Conservation (phyloP, 306 rosid genomes). For the Lotus japonicus region DNA sequence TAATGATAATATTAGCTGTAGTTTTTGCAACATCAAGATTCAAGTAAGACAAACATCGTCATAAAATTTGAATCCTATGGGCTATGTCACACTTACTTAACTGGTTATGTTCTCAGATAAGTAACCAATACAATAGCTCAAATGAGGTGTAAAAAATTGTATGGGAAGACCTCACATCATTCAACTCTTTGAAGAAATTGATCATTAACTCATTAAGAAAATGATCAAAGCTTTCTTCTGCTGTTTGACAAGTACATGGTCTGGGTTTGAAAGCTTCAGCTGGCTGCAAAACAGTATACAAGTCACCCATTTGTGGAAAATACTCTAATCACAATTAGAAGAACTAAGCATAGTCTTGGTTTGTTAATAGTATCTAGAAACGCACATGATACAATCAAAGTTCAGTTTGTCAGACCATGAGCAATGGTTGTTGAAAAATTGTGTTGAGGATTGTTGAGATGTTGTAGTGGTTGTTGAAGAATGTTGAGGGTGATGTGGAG, state of each 20-base stretch:
- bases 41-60: conserved; percentile 20
- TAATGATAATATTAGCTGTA: conserved; percentile 16
- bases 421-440: too few relatives aligned
- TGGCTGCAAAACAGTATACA: conserved; percentile 61
- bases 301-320: neutral
- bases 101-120: conserved; percentile 31
- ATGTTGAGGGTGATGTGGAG: too few relatives aligned
- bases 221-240: conserved; percentile 89
- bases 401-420: neutral
- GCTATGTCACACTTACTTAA: conserved; percentile 31
- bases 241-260: conserved; percentile 76
- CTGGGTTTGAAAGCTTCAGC: conserved; percentile 83
- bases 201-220: conserved; percentile 40
- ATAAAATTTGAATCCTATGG: conserved; percentile 30
- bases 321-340: neutral
- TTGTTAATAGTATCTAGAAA: neutral
- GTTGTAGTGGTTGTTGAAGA: too few relatives aligned
- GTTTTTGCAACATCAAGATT: conserved; percentile 32
- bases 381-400: neutral
- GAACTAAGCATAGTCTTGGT: neutral
- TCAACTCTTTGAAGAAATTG: conserved; percentile 18
- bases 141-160: conserved; percentile 18
- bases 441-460: too few relatives aligned
- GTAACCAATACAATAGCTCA: conserved; percentile 28
- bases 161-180: conserved; percentile 28